A percentile compares a stretch with the other conserved stretches of the same genome.
Evolutionary conservation across 257 asterid genomes (phyloP).

Genomic region (Solanum megistacrolobum): DNA sequence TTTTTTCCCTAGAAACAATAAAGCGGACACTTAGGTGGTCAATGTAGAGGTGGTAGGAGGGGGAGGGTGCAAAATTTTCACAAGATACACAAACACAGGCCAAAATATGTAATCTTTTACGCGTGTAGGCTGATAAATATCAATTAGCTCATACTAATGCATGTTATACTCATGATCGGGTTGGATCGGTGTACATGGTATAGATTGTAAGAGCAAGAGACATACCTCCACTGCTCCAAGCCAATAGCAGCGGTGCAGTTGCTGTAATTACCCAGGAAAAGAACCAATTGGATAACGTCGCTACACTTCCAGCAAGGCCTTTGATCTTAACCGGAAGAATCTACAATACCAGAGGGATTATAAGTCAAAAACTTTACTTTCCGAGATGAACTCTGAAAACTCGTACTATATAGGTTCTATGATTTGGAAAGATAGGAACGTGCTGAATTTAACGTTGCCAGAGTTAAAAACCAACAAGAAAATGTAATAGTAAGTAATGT

Average conservation of each 20-base stretch:
- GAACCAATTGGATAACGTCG: conserved; percentile 76
- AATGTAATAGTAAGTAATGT: neutral
- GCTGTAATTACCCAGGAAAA: conserved; percentile 52
- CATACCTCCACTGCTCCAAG: conserved; percentile 80
- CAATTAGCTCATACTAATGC: neutral
- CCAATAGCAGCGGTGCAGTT: conserved; percentile 69
- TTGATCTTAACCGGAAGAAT: conserved; percentile 79
- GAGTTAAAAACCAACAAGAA: neutral
- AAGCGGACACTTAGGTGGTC: neutral
- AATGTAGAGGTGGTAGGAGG: neutral
- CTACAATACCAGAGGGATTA: conserved; percentile 21
- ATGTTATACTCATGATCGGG: neutral
- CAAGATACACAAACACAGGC: neutral
- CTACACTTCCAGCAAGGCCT: conserved; percentile 86
- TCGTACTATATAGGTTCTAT: neutral
- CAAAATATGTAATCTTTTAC: neutral
- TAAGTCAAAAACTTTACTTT: neutral
- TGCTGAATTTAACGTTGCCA: neutral
- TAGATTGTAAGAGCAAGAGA: neutral
- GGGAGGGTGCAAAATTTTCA: neutral
- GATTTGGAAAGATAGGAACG: neutral
- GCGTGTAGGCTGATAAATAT: neutral
- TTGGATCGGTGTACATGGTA: neutral
- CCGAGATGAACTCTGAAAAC: neutral
- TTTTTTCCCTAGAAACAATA: neutral